Conservation (phyloP, 345 rosid genomes). For the Xanthoceras sorbifolium region DNA sequence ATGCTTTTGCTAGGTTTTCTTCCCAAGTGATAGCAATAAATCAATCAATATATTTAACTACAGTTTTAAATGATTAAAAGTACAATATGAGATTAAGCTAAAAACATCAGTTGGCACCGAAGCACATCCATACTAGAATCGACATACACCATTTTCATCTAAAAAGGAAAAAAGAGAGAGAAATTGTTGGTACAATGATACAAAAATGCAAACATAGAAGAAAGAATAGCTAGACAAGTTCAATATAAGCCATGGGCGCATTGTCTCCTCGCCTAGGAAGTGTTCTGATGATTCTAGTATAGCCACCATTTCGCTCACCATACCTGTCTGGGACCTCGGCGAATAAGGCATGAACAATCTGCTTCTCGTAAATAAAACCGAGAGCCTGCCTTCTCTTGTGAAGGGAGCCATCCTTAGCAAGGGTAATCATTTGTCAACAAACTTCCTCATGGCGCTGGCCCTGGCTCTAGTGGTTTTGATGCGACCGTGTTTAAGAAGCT, state of each 20-base stretch:
- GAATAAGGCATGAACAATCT: conserved; percentile 86
- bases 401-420: conserved; percentile 86
- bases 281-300: conserved; percentile 88
- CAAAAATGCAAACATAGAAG: neutral
- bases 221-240: conserved; percentile 60
- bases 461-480: conserved; percentile 89
- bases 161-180: neutral
- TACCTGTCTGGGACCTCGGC: conserved; percentile 85
- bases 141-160: conserved; percentile 6
- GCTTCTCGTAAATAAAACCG: conserved; percentile 87
- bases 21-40: neutral
- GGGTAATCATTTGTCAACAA: conserved; percentile 89
- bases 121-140: neutral
- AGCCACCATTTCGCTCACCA: conserved; percentile 92
- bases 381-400: conserved; percentile 92
- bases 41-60: neutral
- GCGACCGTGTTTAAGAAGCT: conserved; percentile 85
- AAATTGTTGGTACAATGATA: neutral
- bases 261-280: conserved; percentile 95
- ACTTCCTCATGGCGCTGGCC: conserved; percentile 88
- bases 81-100: neutral
- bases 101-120: neutral
- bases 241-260: conserved; percentile 97
- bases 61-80: neutral
- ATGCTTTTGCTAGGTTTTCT: neutral